phyloP scores from a whole-genome alignment of 2,329 filamentous ascomycete genomes.

The Trichoderma polysporum region DNA sequence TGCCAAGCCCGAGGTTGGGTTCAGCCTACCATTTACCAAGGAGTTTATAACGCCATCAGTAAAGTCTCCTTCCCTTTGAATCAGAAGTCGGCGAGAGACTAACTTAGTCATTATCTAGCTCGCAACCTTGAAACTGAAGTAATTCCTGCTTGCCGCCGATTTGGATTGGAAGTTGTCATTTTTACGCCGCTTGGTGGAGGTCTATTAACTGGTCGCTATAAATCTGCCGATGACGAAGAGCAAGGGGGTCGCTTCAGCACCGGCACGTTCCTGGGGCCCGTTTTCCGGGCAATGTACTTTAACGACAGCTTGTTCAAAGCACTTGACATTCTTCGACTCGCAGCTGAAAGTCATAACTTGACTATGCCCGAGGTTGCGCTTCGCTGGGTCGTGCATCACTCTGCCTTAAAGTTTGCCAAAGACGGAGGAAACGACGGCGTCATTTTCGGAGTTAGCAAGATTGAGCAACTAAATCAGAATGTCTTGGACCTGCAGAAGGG shows the following conservation, averaged over 20 bases:
- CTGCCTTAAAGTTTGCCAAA: conserved; percentile 39
- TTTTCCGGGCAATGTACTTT: conserved; percentile 51
- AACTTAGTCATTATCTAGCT: conserved; percentile 27
- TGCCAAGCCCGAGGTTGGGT: conserved; percentile 74
- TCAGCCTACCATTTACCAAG: conserved; percentile 74
- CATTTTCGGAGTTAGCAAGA: conserved; percentile 51
- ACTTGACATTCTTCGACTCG: conserved; percentile 60
- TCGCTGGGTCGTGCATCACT: conserved; percentile 69
- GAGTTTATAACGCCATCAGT: conserved; percentile 73
- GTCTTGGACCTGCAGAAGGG: conserved; percentile 55
- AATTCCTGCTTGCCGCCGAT: conserved; percentile 49
- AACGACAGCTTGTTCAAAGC: conserved; percentile 58
- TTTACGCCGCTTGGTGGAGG: conserved; percentile 13
- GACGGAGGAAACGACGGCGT: conserved; percentile 47
- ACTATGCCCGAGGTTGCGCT: conserved; percentile 67
- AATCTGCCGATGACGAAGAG: background rate
- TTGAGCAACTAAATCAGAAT: conserved; percentile 51
- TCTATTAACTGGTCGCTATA: conserved; percentile 6
- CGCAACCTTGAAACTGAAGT: conserved; percentile 69
- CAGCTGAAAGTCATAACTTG: conserved; percentile 61
- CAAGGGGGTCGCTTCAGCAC: background rate
- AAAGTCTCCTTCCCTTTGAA: background rate
- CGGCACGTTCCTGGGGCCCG: background rate
- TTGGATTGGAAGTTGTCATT: conserved; percentile 13
- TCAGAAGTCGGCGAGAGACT: background rate